Conservation (phyloP, 495 filamentous ascomycete genomes). For the Talaromyces trachyspermus region DNA sequence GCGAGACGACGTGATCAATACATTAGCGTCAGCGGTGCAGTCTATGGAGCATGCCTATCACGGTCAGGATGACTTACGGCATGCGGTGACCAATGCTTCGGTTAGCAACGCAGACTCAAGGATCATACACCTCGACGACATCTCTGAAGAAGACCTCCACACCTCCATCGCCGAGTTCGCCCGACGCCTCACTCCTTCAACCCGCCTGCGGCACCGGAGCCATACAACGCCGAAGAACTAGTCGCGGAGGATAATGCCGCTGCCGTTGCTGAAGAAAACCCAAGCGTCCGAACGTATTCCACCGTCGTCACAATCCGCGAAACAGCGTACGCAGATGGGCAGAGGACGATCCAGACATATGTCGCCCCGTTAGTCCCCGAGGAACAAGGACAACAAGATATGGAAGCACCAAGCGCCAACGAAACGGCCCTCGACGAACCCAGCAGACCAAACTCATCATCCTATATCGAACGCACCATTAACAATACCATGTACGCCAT, state of each 20-base stretch:
- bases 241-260: constrained; percentile 22
- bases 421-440: constrained; percentile 29
- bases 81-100: constrained; percentile 40
- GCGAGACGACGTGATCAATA: constrained; percentile 64
- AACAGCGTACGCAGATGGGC: constrained; percentile 59
- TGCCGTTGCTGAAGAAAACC: constrained; percentile 17
- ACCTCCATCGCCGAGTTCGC: constrained; percentile 46
- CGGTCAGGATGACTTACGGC: constrained; percentile 39
- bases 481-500: constrained; percentile 52
- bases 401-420: constrained; percentile 28
- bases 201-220: constrained; percentile 66
- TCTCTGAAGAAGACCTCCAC: constrained; percentile 28
- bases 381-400: too few species aligned
- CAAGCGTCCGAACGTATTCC: constrained; percentile 44
- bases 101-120: constrained; percentile 34
- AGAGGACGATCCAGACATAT: constrained; percentile 51
- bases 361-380: constrained; percentile 33
- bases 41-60: constrained; percentile 58
- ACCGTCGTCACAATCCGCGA: constrained; percentile 79
- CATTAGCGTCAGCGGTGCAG: constrained; percentile 64
- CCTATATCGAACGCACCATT: constrained; percentile 34
- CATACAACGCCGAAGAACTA: constrained; percentile 37
- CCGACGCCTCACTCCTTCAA: constrained; percentile 62
- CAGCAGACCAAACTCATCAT: constrained; percentile 16
- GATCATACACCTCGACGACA: constrained; percentile 20